phyloP scores from a whole-genome alignment of 371 early-diverging fungal species.

The Apophysomyces sp. region DNA sequence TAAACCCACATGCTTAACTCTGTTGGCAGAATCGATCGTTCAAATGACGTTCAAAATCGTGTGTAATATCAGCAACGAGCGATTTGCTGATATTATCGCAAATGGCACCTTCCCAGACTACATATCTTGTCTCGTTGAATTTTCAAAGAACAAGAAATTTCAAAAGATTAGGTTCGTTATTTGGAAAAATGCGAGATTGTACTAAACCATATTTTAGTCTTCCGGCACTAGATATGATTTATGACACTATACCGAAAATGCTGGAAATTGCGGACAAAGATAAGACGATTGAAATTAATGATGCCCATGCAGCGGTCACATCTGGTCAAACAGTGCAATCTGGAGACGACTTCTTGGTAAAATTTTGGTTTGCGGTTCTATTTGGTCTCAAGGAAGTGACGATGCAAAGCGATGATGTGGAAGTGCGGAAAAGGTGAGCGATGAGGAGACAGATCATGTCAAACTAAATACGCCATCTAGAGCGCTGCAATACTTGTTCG shows the following conservation, averaged over 20 bases:
- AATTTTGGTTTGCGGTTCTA: conserved; percentile 84
- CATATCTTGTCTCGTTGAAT: conserved; percentile 79
- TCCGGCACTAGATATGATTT: conserved; percentile 56
- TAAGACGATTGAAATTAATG: conserved; percentile 39
- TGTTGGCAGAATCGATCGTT: conserved; percentile 54
- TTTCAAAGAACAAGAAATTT: conserved; percentile 58
- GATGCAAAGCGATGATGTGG: conserved; percentile 86
- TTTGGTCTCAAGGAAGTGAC: conserved; percentile 85
- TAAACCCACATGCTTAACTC: background rate
- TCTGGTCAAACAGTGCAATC: conserved; percentile 29
- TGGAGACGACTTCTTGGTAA: conserved; percentile 46
- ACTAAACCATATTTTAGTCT: conserved; percentile 26
- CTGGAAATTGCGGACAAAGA: conserved; percentile 40
- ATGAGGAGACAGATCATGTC: too few relatives aligned
- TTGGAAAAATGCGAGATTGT: too few relatives aligned
- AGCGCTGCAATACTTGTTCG: conserved; percentile 83
- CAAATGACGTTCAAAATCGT: conserved; percentile 69
- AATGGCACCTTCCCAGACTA: conserved; percentile 78
- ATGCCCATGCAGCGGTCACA: conserved; percentile 22
- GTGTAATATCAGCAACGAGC: conserved; percentile 61
- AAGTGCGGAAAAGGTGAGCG: conserved; percentile 76
- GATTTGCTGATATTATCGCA: conserved; percentile 66
- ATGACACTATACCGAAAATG: conserved; percentile 50
- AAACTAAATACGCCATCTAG: too few relatives aligned
- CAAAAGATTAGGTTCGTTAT: conserved; percentile 48